Evolutionary conservation across 2,329 filamentous ascomycete genomes (phyloP).

Genomic region (Macrophomina pseudophaseolina): DNA sequence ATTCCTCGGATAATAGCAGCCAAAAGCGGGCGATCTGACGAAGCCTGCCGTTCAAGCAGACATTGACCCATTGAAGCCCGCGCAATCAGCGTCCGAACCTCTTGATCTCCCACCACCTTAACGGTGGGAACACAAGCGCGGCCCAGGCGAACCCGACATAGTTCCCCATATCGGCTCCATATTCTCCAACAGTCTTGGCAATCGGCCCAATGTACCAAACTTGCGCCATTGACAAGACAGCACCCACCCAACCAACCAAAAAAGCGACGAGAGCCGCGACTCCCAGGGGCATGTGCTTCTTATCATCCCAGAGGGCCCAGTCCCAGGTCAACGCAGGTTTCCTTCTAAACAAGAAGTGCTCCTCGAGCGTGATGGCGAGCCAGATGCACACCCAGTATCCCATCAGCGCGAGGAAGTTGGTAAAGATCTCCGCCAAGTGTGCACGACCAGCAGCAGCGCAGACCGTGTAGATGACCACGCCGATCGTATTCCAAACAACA

Average conservation of each 20-base stretch:
- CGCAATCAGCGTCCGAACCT: slow-evolving; percentile 52
- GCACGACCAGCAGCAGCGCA: slow-evolving; percentile 68
- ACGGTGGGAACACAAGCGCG: slow-evolving; percentile 60
- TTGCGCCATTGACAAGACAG: slow-evolving; percentile 71
- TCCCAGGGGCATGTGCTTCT: slow-evolving; percentile 64
- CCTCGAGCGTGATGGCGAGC: slow-evolving; percentile 66
- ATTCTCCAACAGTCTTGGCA: slow-evolving; percentile 61
- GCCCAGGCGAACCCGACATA: slow-evolving; percentile 67
- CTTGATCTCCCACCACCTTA: slow-evolving; percentile 59
- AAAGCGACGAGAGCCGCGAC: slow-evolving; percentile 67
- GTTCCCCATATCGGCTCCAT: slow-evolving; percentile 65
- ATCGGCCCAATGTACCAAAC: slow-evolving; percentile 71
- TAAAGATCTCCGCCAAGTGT: slow-evolving; percentile 67
- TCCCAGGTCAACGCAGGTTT: slow-evolving; percentile 43
- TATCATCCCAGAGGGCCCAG: slow-evolving; percentile 67
- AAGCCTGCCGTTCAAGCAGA: neutral
- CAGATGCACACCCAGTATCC: slow-evolving; percentile 73
- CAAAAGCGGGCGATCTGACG: neutral
- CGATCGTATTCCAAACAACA: slow-evolving; percentile 67
- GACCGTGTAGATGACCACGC: slow-evolving; percentile 66
- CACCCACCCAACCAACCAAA: slow-evolving; percentile 67
- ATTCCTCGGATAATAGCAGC: neutral
- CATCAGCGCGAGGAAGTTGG: slow-evolving; percentile 72
- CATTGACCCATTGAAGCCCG: neutral
- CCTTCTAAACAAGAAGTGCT: slow-evolving; percentile 66